Conservation (phyloP, 1,284 basidiomycete genomes). For the Puccinia hordei region DNA sequence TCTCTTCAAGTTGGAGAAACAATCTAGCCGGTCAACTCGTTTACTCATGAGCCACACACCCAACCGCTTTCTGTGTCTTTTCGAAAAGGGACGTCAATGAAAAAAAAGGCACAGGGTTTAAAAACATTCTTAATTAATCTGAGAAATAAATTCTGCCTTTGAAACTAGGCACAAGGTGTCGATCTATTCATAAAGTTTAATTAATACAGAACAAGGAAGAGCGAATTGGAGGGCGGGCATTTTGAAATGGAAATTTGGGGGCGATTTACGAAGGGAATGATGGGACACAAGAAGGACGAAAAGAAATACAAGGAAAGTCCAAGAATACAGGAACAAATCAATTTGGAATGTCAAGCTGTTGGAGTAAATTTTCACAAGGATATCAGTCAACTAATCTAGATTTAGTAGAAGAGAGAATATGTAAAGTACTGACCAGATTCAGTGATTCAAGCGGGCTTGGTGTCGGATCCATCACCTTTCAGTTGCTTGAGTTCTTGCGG, state of each 20-base stretch:
- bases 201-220: neutral
- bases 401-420: neutral
- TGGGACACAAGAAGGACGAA: neutral
- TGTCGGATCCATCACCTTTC: neutral
- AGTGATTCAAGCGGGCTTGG: neutral
- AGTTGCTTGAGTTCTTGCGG: conserved; percentile 5
- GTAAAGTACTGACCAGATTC: neutral
- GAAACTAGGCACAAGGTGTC: neutral
- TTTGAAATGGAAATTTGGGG: neutral
- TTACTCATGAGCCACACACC: too few species aligned
- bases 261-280: neutral
- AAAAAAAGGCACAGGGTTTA: conserved; percentile 3
- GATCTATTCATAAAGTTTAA: neutral
- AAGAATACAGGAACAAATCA: neutral
- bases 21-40: too few species aligned
- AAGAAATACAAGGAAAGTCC: neutral
- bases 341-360: neutral
- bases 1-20: too few species aligned
- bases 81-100: too few species aligned
- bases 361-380: neutral
- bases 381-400: neutral
- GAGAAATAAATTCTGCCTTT: neutral
- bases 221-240: neutral
- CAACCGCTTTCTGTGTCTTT: too few species aligned
- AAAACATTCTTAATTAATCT: neutral